A percentile compares a stretch with the other conserved stretches of the same genome.
phyloP scores from a whole-genome alignment of 805 yeast genomes.

The Citeromyces matritensis region DNA sequence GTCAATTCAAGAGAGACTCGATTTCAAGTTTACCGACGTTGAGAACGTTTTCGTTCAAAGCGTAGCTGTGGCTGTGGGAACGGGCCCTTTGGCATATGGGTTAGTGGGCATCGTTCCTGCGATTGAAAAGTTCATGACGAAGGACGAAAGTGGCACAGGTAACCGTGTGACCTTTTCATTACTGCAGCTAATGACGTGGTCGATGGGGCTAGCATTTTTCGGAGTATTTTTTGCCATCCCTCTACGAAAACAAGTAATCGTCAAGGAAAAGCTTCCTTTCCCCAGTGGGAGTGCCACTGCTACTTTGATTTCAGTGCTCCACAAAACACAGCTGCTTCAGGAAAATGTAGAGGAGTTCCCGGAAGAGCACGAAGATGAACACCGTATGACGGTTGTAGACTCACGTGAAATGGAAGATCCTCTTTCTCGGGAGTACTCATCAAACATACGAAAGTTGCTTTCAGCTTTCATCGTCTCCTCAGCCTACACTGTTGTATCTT shows the following conservation, averaged over 20 bases:
- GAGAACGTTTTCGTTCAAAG: conserved; percentile 90
- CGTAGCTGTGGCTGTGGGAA: conserved; percentile 92
- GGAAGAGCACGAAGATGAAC: conserved; percentile 3
- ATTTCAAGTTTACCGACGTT: conserved; percentile 59
- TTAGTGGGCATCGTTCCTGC: conserved; percentile 95
- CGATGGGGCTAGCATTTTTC: conserved; percentile 75
- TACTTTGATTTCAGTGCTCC: conserved; percentile 76
- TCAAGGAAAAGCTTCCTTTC: conserved; percentile 77
- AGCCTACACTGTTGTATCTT: conserved; percentile 53
- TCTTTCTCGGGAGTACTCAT: conserved; percentile 20
- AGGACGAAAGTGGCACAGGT: conserved; percentile 60
- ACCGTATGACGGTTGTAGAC: conserved; percentile 14
- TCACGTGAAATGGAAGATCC: conserved; percentile 15
- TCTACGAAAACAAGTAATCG: conserved; percentile 69
- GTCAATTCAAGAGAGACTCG: conserved; percentile 20
- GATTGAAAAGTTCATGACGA: conserved; percentile 71
- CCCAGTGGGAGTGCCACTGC: conserved; percentile 98
- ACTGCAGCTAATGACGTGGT: conserved; percentile 62
- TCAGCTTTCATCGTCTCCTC: conserved; percentile 59
- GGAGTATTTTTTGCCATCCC: conserved; percentile 95
- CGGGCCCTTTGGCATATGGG: conserved; percentile 93
- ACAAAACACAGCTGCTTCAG: conserved; percentile 39
- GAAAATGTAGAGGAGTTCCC: conserved; percentile 1
- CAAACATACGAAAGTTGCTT: conserved; percentile 45
- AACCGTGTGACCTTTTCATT: conserved; percentile 19